Evolutionary conservation across 768 basidiomycete species (phyloP).

Genomic region (Ephemerocybe angulata): DNA sequence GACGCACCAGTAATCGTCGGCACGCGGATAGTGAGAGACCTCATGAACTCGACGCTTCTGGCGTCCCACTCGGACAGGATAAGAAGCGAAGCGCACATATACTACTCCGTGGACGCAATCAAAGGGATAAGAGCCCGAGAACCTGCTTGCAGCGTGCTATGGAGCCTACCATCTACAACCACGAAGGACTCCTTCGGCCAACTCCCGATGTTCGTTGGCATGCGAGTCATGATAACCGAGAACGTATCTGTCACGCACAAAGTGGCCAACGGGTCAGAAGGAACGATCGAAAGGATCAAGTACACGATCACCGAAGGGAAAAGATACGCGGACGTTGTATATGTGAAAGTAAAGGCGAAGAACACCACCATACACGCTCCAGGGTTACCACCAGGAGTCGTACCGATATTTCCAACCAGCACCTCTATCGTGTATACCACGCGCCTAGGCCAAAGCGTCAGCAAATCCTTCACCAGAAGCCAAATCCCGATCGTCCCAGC

Average conservation of each 20-base stretch:
- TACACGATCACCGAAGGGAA: neutral
- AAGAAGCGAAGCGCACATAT: neutral
- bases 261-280: conserved; percentile 18
- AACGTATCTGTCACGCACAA: conserved; percentile 14
- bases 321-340: conserved; percentile 5
- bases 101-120: conserved; percentile 1
- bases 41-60: conserved; percentile 9
- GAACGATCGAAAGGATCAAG: conserved; percentile 9
- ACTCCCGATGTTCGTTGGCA: conserved; percentile 14
- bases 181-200: conserved; percentile 11
- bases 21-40: conserved; percentile 11
- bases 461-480: neutral
- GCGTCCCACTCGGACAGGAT: neutral
- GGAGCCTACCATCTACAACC: conserved; percentile 4
- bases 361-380: neutral
- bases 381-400: conserved; percentile 3
- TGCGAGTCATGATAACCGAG: conserved; percentile 18
- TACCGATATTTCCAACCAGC: conserved; percentile 10
- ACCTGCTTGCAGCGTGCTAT: neutral
- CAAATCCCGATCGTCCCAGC: conserved; percentile 24
- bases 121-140: neutral
- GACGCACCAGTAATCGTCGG: conserved; percentile 19
- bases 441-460: neutral
- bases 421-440: neutral
- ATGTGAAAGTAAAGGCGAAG: conserved; percentile 5